Conservation (phyloP, 2,329 filamentous ascomycete genomes). For the Penicillium sp. region DNA sequence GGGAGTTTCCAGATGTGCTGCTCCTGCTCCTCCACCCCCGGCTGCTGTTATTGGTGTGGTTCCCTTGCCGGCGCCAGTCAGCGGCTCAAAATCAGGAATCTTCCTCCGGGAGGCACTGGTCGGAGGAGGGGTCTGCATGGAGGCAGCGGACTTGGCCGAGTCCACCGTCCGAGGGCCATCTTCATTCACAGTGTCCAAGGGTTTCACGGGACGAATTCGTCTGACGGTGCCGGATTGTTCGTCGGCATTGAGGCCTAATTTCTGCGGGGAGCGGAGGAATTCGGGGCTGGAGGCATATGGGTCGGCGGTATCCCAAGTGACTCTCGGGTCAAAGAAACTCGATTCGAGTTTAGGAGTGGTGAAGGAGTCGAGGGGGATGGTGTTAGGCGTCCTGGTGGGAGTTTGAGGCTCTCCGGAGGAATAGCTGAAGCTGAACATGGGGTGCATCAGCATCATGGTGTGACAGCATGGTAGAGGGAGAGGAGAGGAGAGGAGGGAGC, state of each 20-base stretch:
- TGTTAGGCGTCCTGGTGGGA: constrained; percentile 50
- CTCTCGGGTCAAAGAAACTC: constrained; percentile 51
- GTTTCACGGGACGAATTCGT: constrained; percentile 35
- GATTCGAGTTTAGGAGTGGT: constrained; percentile 53
- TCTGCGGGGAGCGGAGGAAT: constrained; percentile 48
- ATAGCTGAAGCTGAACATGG: constrained; percentile 50
- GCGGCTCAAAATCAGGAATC: constrained; percentile 38
- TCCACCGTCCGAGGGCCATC: constrained; percentile 39
- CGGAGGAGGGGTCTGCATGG: constrained; percentile 66
- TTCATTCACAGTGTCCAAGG: constrained; percentile 30
- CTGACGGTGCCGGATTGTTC: constrained; percentile 38
- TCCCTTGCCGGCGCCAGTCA: constrained; percentile 25
- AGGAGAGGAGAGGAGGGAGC: background rate
- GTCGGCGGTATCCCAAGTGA: constrained; percentile 53
- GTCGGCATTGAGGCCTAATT: constrained; percentile 41
- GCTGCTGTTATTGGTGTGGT: constrained; percentile 24
- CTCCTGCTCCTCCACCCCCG: background rate
- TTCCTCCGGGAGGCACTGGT: constrained; percentile 61
- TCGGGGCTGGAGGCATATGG: constrained; percentile 53
- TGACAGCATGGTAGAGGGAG: constrained; percentile 6
- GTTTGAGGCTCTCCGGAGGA: constrained; percentile 53
- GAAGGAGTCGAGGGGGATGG: constrained; percentile 44
- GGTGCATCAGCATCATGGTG: constrained; percentile 39
- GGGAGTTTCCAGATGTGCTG: constrained; percentile 48
- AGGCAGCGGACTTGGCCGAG: constrained; percentile 48